Evolutionary conservation across 1,284 basidiomycete genomes (phyloP), one percentile per base, ranked within the genome.

Genomic region (Rhodotorula sp.): DNA sequence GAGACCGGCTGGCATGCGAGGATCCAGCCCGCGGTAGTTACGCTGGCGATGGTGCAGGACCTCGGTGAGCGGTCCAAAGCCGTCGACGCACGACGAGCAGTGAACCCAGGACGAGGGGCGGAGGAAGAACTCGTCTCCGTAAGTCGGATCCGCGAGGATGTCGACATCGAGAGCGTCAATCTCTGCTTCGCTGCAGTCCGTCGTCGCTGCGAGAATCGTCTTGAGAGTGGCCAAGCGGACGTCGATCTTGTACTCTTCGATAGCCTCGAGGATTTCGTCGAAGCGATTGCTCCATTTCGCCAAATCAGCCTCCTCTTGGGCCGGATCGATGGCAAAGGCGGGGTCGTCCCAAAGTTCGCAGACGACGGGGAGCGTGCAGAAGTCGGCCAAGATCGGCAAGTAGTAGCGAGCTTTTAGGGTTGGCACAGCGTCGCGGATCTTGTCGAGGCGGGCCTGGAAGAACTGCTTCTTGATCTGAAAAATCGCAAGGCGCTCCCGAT

Each of bases 91-190:
- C 12, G 8, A 4, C 31, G 1, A 15, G 58, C 65, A 71, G 54
- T 43, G 18, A 23, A 71, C 21, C 62, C 47, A 56, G 23, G 70
- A 71, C 16, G 49, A 34, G 1, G 65, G 52, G 1, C 49, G 21
- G 4, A 12, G n/a, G 58, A 71, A 65, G 29, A 62, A 71, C 2
- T 23, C 52, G 57, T 67, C 58, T 62, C 43, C 54, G 62, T 39
- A 71, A 46, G 8, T 20, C 52, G 49, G n/a, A 15, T 18, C n/a
- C 43, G 14, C 29, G n/a, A 65, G 52, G 14, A n/a, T 29, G 5
- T 48, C 60, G 18, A 29, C 12, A 52, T 70, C 61, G 29, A 65
- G 46, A 10, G 5, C 31, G 10, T 56, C 52, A 59, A 70, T 34
- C 5, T 58, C 48, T 3, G 23, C 63, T 8, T 21, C 51, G 46